phyloP scores from a whole-genome alignment of 2,329 filamentous ascomycete genomes.

The Alternaria sp. region DNA sequence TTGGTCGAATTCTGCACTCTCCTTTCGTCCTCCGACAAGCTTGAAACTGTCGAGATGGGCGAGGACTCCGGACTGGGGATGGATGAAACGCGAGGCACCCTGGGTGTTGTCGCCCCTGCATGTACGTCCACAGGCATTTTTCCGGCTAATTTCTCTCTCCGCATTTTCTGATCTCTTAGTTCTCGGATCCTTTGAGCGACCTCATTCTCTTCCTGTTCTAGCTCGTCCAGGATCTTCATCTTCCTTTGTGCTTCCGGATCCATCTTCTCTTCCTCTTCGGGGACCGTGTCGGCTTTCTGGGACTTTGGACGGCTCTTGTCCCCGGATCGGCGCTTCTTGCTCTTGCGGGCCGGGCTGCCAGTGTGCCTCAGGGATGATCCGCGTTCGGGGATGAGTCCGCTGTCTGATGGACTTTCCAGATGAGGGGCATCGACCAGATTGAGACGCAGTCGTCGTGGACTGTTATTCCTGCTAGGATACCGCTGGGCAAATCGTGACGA shows the following conservation, averaged over 20 bases:
- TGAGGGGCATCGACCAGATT: conserved; percentile 31
- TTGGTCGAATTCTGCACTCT: conserved; percentile 44
- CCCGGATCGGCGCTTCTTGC: conserved; percentile 31
- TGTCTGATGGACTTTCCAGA: conserved; percentile 34
- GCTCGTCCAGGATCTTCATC: conserved; percentile 39
- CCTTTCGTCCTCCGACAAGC: conserved; percentile 32
- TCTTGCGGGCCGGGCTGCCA: conserved; percentile 41
- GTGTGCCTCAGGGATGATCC: conserved; percentile 44
- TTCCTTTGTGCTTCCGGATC: conserved; percentile 31
- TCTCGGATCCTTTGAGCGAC: conserved; percentile 65
- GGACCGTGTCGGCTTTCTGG: conserved; percentile 34
- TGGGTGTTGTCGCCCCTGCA: conserved; percentile 48
- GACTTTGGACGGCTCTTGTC: conserved; percentile 34
- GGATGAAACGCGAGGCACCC: conserved; percentile 44
- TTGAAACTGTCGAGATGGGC: conserved; percentile 43
- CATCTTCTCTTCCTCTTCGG: conserved; percentile 34
- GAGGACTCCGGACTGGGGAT: conserved; percentile 35
- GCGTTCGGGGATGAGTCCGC: conserved; percentile 41
- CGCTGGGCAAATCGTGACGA: conserved; percentile 37
- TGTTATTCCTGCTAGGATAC: conserved; percentile 40
- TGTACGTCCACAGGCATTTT: conserved; percentile 44
- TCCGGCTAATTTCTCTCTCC: conserved; percentile 54
- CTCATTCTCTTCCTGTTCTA: conserved; percentile 57
- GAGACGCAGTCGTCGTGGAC: conserved; percentile 37
- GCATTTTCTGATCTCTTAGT: conserved; percentile 63